These are phyloP conservation scores for Pichia sp. DNA, from an alignment of 1,139 yeast species.

Conservation along the genomic window DNA sequence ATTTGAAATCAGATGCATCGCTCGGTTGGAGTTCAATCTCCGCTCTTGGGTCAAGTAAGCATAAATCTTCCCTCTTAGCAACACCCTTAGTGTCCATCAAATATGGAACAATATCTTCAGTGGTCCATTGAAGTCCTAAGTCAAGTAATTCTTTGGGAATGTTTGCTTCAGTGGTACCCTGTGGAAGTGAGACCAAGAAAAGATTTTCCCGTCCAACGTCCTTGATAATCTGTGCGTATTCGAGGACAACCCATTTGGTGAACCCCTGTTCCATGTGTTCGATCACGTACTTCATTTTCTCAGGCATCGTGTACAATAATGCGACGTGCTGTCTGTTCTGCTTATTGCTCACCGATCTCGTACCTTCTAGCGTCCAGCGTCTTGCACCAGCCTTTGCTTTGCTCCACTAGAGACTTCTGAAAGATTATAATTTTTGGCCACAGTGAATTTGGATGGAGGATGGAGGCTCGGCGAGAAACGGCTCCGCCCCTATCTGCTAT, in stretches of 20 bases:
- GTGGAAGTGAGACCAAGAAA: constrained; percentile 70
- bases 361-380: too few relatives aligned
- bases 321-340: too few relatives aligned
- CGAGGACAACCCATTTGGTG: constrained; percentile 92
- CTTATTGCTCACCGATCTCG: too few relatives aligned
- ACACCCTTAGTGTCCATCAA: constrained; percentile 25
- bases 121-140: constrained; percentile 77
- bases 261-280: constrained; percentile 98
- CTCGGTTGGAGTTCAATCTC: constrained; percentile 60
- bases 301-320: background rate
- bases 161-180: constrained; percentile 49
- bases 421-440: too few relatives aligned
- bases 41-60: constrained; percentile 88
- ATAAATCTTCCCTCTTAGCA: constrained; percentile 42
- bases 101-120: constrained; percentile 50
- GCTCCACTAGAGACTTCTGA: too few relatives aligned
- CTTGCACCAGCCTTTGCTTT: too few relatives aligned
- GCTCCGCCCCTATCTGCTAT: too few relatives aligned
- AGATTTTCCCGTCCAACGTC: constrained; percentile 79
- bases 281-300: constrained; percentile 75
- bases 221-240: constrained; percentile 71
- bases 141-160: constrained; percentile 57
- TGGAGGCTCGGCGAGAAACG: too few relatives aligned
- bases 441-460: too few relatives aligned
- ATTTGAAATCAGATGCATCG: constrained; percentile 63